Evolutionary conservation across 805 yeast genomes (phyloP).

Genomic region (Ogataea thermomethanolica): DNA sequence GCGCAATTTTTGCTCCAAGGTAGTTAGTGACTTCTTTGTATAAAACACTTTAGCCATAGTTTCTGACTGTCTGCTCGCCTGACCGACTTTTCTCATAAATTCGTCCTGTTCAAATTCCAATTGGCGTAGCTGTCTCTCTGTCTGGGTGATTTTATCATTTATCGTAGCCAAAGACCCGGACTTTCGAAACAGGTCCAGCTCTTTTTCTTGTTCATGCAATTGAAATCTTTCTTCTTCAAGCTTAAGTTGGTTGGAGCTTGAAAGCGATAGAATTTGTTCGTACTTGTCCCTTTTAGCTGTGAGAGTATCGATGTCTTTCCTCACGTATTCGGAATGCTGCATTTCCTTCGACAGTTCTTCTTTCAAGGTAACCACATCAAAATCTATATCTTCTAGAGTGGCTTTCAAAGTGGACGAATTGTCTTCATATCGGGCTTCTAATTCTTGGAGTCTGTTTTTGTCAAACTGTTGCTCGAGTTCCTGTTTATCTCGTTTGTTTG

Average conservation of each 20-base stretch:
- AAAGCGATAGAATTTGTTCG: slow-evolving; percentile 36
- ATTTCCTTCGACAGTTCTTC: slow-evolving; percentile 40
- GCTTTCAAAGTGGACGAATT: slow-evolving; percentile 6
- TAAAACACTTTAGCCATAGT: slow-evolving; percentile 48
- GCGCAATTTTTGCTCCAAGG: not conserved
- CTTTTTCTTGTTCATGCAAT: slow-evolving; percentile 37
- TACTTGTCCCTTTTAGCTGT: slow-evolving; percentile 36
- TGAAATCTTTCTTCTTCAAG: slow-evolving; percentile 43
- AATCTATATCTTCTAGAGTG: slow-evolving; percentile 14
- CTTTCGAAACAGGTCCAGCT: slow-evolving; percentile 32
- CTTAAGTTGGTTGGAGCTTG: slow-evolving; percentile 43
- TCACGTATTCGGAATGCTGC: slow-evolving; percentile 40
- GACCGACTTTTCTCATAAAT: slow-evolving; percentile 46
- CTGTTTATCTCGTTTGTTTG: slow-evolving; percentile 16
- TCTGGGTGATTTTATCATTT: slow-evolving; percentile 34
- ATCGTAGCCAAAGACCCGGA: slow-evolving; percentile 30
- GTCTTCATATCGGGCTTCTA: not conserved
- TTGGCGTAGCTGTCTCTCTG: slow-evolving; percentile 35
- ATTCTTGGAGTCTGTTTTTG: slow-evolving; percentile 1
- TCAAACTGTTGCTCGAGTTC: slow-evolving; percentile 16
- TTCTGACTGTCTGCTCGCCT: slow-evolving; percentile 57
- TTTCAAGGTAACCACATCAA: slow-evolving; percentile 20
- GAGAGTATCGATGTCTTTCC: slow-evolving; percentile 38
- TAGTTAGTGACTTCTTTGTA: slow-evolving; percentile 10
- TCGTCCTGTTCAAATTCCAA: slow-evolving; percentile 50